phyloP scores from a whole-genome alignment of 805 yeast species.

The Candida morakotiae region DNA sequence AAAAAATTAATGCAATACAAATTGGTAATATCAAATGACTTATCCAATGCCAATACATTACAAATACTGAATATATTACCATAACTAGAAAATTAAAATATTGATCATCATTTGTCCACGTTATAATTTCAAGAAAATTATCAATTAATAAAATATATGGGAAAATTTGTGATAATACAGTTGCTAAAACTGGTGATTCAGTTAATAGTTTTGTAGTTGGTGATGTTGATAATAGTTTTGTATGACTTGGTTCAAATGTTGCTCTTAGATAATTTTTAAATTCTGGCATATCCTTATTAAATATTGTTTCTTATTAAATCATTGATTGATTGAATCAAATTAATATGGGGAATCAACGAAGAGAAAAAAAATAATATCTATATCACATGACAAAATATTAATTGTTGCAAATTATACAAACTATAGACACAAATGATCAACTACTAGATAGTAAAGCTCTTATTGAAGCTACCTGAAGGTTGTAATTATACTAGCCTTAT shows the following conservation, averaged over 20 bases:
- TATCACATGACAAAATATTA: not conserved
- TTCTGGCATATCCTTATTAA: constrained; percentile 6
- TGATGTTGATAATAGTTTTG: constrained; percentile 24
- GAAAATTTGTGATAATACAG: constrained; percentile 43
- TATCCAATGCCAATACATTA: constrained; percentile 41
- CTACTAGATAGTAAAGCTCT: too few species aligned
- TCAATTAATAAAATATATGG: constrained; percentile 47
- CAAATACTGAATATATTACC: constrained; percentile 32
- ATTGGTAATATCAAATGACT: constrained; percentile 37
- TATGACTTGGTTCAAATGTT: constrained; percentile 36
- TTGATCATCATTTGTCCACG: constrained; percentile 55
- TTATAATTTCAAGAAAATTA: constrained; percentile 38
- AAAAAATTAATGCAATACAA: constrained; percentile 28
- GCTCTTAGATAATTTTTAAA: constrained; percentile 10
- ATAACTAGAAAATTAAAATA: constrained; percentile 43
- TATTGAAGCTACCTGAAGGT: too few species aligned
- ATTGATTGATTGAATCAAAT: not conserved
- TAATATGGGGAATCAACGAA: constrained; percentile 3
- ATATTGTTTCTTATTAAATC: too few species aligned
- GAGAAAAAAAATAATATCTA: not conserved
- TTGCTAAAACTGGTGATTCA: constrained; percentile 44
- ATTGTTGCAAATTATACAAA: too few species aligned
- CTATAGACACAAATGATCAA: too few species aligned
- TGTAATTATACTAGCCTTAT: too few species aligned
- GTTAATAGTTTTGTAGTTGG: constrained; percentile 29